Conservation (phyloP, 1,139 yeast genomes). For the Pichia sp. region DNA sequence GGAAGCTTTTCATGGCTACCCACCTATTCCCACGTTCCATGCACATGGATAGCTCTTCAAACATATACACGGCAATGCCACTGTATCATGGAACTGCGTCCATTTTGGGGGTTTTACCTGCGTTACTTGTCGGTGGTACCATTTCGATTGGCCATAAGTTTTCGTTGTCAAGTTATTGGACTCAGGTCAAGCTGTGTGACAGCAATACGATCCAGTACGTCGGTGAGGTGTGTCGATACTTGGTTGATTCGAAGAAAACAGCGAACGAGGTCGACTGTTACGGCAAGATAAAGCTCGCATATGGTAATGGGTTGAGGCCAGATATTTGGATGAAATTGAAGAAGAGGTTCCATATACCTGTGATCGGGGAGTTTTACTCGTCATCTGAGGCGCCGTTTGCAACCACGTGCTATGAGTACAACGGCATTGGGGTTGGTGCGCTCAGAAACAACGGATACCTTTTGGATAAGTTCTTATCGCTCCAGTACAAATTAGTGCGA, state of each 20-base stretch:
- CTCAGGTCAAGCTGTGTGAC: slow-evolving; percentile 65
- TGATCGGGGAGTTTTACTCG: slow-evolving; percentile 88
- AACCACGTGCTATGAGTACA: slow-evolving; percentile 81
- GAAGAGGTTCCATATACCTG: slow-evolving; percentile 65
- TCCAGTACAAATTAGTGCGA: slow-evolving; percentile 55
- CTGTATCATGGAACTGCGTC: slow-evolving; percentile 93
- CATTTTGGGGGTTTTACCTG: slow-evolving; percentile 75
- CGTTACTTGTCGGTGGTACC: slow-evolving; percentile 62
- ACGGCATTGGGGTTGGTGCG: slow-evolving; percentile 75
- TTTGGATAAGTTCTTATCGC: slow-evolving; percentile 51
- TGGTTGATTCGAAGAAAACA: slow-evolving; percentile 54
- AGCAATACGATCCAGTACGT: slow-evolving; percentile 90
- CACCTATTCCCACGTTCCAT: slow-evolving; percentile 66
- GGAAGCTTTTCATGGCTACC: slow-evolving; percentile 71
- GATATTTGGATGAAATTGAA: slow-evolving; percentile 88
- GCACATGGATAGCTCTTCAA: slow-evolving; percentile 50
- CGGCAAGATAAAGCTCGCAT: slow-evolving; percentile 68
- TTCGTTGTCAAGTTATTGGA: slow-evolving; percentile 85
- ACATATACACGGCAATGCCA: slow-evolving; percentile 90
- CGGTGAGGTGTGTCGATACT: slow-evolving; percentile 91
- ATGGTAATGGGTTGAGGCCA: slow-evolving; percentile 90
- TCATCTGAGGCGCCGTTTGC: slow-evolving; percentile 93
- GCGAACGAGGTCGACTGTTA: slow-evolving; percentile 51
- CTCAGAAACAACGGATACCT: slow-evolving; percentile 78
- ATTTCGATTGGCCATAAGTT: slow-evolving; percentile 78